Conservation (phyloP, 2,329 filamentous ascomycete species). For the Pestalotiopsis sp. region DNA sequence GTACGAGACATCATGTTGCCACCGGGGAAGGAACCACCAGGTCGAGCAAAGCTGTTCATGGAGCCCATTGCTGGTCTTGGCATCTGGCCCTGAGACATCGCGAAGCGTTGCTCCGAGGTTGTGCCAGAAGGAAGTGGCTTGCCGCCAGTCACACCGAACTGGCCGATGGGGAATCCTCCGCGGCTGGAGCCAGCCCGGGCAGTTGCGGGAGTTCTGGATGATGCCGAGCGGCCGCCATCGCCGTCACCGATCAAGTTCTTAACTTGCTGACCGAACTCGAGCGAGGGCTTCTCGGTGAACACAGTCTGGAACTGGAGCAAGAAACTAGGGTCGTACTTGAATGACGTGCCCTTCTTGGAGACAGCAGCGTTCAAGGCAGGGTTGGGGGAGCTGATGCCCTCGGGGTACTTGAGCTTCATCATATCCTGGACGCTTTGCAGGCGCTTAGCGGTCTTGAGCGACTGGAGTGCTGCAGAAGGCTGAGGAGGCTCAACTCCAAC, state of each 20-base stretch:
- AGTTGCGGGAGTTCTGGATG: slow-evolving; percentile 61
- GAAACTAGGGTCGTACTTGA: slow-evolving; percentile 95
- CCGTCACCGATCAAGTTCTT: slow-evolving; percentile 82
- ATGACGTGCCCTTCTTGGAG: slow-evolving; percentile 76
- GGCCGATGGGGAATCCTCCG: slow-evolving; percentile 68
- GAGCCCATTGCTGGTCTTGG: slow-evolving; percentile 49
- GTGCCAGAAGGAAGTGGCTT: slow-evolving; percentile 73
- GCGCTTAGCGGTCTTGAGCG: slow-evolving; percentile 82
- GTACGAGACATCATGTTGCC: slow-evolving; percentile 67
- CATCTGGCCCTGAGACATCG: slow-evolving; percentile 59
- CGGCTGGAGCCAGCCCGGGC: slow-evolving; percentile 55
- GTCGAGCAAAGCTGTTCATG: slow-evolving; percentile 63
- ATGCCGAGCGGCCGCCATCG: slow-evolving; percentile 63
- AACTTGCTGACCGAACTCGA: slow-evolving; percentile 92
- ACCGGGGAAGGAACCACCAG: slow-evolving; percentile 66
- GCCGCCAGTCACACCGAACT: slow-evolving; percentile 56
- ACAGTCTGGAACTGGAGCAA: slow-evolving; percentile 94
- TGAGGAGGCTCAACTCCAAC: slow-evolving; percentile 81
- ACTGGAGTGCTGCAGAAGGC: slow-evolving; percentile 90
- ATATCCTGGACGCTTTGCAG: slow-evolving; percentile 57
- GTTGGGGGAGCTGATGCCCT: slow-evolving; percentile 84
- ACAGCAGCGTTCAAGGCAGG: slow-evolving; percentile 84
- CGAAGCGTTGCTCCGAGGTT: slow-evolving; percentile 78
- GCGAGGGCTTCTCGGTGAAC: slow-evolving; percentile 93
- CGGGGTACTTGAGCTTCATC: slow-evolving; percentile 27